These are phyloP conservation scores for Phascolomyces articulosus DNA, from an alignment of 371 early-diverging fungal genomes.

Conservation along the genomic window DNA sequence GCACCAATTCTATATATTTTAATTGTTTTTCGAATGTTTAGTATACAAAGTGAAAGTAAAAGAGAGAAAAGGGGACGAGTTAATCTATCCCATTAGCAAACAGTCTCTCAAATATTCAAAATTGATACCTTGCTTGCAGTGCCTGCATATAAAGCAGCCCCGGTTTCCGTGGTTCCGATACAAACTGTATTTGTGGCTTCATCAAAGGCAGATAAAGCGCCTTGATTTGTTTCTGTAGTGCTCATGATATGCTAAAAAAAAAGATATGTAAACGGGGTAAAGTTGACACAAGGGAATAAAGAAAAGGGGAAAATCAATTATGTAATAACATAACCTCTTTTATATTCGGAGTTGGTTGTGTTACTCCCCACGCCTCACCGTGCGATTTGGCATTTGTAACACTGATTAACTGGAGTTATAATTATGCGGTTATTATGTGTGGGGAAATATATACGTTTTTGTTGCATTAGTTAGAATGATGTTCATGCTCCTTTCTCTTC, in stretches of 20 bases:
- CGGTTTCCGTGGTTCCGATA: slow-evolving; percentile 14
- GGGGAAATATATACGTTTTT: background rate
- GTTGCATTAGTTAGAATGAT: no score
- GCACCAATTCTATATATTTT: slow-evolving; percentile 27
- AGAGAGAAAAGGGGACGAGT: no score
- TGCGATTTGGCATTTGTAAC: background rate
- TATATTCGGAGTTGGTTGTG: background rate
- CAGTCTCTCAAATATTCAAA: no score
- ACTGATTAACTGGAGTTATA: background rate
- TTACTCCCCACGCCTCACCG: background rate
- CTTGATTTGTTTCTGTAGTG: background rate
- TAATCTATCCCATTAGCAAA: no score
- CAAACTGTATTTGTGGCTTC: slow-evolving; percentile 19
- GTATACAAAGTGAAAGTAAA: no score
- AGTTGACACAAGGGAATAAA: background rate
- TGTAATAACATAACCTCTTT: background rate
- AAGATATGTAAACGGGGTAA: background rate
- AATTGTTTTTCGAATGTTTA: no score
- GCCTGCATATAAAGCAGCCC: slow-evolving; percentile 20
- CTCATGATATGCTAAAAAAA: background rate
- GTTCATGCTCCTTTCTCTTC: no score
- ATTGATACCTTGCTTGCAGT: slow-evolving; percentile 18
- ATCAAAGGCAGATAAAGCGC: slow-evolving; percentile 17
- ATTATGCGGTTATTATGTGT: background rate
- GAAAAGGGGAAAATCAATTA: background rate